Evolutionary conservation across 345 rosid genomes (phyloP).

Genomic region (Eucalyptus shirleyi): DNA sequence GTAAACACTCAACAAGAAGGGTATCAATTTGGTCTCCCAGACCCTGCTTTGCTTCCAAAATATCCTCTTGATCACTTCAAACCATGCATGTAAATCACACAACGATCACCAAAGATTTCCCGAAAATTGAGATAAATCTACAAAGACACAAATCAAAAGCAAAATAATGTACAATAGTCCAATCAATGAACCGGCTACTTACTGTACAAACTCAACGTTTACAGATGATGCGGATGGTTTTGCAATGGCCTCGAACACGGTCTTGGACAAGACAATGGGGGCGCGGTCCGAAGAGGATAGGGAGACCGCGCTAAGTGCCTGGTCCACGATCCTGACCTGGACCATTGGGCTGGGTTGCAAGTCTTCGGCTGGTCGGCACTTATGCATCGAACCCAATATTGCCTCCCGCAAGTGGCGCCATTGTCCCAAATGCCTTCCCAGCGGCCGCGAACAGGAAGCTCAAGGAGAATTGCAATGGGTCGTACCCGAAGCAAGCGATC

Average conservation of each 20-base stretch:
- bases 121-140: background rate
- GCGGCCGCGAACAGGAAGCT: slow-evolving; percentile 37
- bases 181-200: background rate
- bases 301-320: slow-evolving; percentile 15
- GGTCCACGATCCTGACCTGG: slow-evolving; percentile 30
- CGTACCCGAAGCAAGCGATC: slow-evolving; percentile 33
- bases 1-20: background rate
- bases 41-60: background rate
- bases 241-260: slow-evolving; percentile 27
- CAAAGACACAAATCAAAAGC: background rate
- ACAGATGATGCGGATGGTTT: slow-evolving; percentile 1
- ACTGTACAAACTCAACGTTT: slow-evolving; percentile 40
- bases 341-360: slow-evolving; percentile 12
- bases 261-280: slow-evolving; percentile 25
- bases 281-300: slow-evolving; percentile 14
- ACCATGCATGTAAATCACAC: background rate
- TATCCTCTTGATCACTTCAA: background rate
- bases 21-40: background rate
- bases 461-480: slow-evolving; percentile 26
- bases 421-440: slow-evolving; percentile 55
- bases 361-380: slow-evolving; percentile 10
- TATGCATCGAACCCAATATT: slow-evolving; percentile 39
- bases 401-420: slow-evolving; percentile 48
- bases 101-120: background rate
- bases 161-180: background rate